A percentile compares a stretch with the other conserved stretches of the same genome.
Evolutionary conservation across 1,139 yeast species (phyloP).

Genomic region (Pichiaceae sp.): DNA sequence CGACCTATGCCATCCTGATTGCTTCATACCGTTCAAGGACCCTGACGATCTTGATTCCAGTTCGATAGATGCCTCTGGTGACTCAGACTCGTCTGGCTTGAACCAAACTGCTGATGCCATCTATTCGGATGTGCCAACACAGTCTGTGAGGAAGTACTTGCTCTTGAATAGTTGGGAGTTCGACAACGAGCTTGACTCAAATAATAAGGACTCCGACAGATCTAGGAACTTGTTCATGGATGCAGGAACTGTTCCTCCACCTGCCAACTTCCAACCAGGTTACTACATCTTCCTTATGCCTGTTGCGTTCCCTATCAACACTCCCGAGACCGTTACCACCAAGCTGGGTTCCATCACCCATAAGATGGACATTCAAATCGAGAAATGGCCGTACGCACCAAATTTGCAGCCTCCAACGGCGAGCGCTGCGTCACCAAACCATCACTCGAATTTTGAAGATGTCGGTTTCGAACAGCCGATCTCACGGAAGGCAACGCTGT

Average conservation of each 20-base stretch:
- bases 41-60: conserved; percentile 11
- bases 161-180: conserved; percentile 16
- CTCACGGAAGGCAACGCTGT: background rate
- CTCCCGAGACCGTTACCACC: conserved; percentile 63
- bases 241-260: background rate
- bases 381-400: conserved; percentile 19
- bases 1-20: conserved; percentile 22
- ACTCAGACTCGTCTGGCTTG: conserved; percentile 8
- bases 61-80: conserved; percentile 11
- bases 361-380: conserved; percentile 21
- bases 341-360: conserved; percentile 43
- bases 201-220: conserved; percentile 5
- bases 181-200: conserved; percentile 15
- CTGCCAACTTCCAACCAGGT: conserved; percentile 49
- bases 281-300: conserved; percentile 75
- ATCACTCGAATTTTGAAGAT: conserved; percentile 17
- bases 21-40: conserved; percentile 23
- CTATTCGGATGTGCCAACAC: conserved; percentile 18
- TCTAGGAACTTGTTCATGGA: conserved; percentile 7
- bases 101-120: conserved; percentile 8
- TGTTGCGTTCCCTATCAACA: conserved; percentile 54
- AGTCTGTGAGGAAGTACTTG: conserved; percentile 15
- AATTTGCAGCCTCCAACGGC: conserved; percentile 23
- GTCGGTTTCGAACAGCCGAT: conserved; percentile 2
- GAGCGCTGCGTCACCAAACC: conserved; percentile 23